Evolutionary conservation across 805 yeast species (phyloP).

Genomic region (Ogataea parapolymorpha): DNA sequence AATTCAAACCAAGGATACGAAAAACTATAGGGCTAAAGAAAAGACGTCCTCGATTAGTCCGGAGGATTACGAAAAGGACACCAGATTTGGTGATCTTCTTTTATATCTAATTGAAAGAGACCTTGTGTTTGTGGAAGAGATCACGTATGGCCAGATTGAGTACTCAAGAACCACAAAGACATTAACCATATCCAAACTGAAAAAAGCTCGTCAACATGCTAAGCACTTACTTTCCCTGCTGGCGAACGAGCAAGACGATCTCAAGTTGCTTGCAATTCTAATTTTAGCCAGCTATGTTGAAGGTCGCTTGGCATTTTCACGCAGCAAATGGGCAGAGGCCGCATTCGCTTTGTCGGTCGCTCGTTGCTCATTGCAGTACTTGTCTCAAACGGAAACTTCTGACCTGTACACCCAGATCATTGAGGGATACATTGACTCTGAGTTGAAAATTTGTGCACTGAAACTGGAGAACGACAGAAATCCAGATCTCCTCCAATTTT

Average conservation of each 20-base stretch:
- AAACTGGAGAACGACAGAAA: constrained; percentile 34
- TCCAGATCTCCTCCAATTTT: constrained; percentile 47
- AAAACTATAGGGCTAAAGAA: constrained; percentile 50
- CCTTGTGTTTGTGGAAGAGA: constrained; percentile 63
- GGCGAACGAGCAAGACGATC: constrained; percentile 36
- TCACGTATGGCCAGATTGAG: constrained; percentile 49
- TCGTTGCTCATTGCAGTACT: constrained; percentile 55
- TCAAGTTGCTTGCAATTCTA: constrained; percentile 31
- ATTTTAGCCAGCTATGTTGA: constrained; percentile 35
- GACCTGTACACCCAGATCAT: constrained; percentile 53
- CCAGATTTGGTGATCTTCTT: constrained; percentile 53
- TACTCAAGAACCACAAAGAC: constrained; percentile 45
- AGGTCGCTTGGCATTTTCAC: constrained; percentile 44
- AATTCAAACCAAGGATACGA: constrained; percentile 65
- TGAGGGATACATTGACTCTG: constrained; percentile 62
- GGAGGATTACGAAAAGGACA: constrained; percentile 50
- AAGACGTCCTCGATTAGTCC: constrained; percentile 43
- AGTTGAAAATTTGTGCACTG: constrained; percentile 39
- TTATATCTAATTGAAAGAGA: constrained; percentile 76
- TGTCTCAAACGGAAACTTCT: constrained; percentile 36
- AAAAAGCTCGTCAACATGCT: constrained; percentile 51
- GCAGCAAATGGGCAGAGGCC: constrained; percentile 55
- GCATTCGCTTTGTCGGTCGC: constrained; percentile 54
- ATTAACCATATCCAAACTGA: constrained; percentile 62
- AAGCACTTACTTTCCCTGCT: constrained; percentile 42